A percentile compares a stretch with the other conserved stretches of the same genome.
Evolutionary conservation across 108 stramenopile species (phyloP).

Genomic region (Skeletonema grethae): DNA sequence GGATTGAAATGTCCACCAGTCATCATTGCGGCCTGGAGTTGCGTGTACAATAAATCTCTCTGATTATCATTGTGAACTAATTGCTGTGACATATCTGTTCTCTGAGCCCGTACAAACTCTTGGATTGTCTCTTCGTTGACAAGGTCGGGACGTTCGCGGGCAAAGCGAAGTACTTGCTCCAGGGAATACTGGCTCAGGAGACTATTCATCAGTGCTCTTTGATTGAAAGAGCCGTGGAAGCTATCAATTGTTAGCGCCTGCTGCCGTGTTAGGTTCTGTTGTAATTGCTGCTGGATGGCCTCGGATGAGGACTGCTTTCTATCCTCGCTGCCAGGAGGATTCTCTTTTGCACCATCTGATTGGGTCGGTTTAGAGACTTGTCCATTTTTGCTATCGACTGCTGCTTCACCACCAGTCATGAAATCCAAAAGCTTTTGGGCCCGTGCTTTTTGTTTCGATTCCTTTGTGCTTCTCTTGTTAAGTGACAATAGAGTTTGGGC

Average conservation of each 20-base stretch:
- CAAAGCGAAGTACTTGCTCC: conserved; percentile 5
- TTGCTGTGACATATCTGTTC: background rate
- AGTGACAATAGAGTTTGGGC: conserved; percentile 1
- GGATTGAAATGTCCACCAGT: conserved; percentile 8
- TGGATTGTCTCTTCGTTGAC: conserved; percentile 1
- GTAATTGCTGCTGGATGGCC: background rate
- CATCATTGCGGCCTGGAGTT: conserved; percentile 1
- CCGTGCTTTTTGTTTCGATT: background rate
- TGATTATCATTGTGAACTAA: background rate
- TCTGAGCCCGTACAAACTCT: background rate
- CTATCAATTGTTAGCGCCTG: conserved; percentile 7
- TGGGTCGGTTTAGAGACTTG: background rate
- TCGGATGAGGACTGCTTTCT: background rate
- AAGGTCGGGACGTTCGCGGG: background rate
- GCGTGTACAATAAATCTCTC: background rate
- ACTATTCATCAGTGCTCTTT: conserved; percentile 1
- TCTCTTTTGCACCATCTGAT: background rate
- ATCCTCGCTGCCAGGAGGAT: background rate
- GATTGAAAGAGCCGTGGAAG: background rate
- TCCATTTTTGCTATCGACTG: background rate
- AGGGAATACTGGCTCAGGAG: conserved; percentile 2
- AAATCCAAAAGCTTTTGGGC: conserved; percentile 4
- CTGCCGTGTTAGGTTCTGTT: conserved; percentile 1
- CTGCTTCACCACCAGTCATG: background rate
- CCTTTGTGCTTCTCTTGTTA: background rate